Evolutionary conservation across 1,139 yeast genomes (phyloP), one percentile per base, ranked within the genome.

Genomic region (Pichia sp.): DNA sequence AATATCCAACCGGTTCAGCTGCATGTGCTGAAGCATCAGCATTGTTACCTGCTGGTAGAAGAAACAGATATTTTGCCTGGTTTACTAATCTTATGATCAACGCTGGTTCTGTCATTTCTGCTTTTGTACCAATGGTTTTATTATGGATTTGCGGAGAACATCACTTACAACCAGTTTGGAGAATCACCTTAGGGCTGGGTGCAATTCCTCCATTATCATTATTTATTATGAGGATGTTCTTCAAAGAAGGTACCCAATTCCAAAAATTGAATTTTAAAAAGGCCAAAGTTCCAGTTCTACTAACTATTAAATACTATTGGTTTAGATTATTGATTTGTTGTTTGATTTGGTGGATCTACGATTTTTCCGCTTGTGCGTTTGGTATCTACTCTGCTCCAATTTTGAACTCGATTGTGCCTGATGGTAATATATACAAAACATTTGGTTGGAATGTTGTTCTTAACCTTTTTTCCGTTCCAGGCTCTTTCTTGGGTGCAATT

Each of bases 371-470:
- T 10, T 90, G 88, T 64, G 85, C 96, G 0, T 88, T 87, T 61
- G 92, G 95, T 55, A 77, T 85, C 56, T 88, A 82, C 65, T 83
- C 95, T 10, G 67, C 88, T 27, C 72, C 73, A 51, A 85, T 88
- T 52, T 67, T 86, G 52, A 68, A 71, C 34, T 63, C 67, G 39
- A 67, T 86, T 48, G 76, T 85, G 49, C 79, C 85, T 31, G 79
- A 72, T 43, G 74, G 73, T 39, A 77, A 80, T 55, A 64, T 86
- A 51, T 81, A 82, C 65, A 75, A 81, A 61, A 75, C 84, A 28
- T 86, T 87, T 67, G 97, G 97, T 43, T 90, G 97, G 97, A 85
- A 84, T 62, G 85, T 85, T 50, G 92, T 90, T 4, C 75, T 90
- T 58, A 87, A 86, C 64, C 70, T 85, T 58, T 90, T 90, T 64